Percentiles rank a stretch among this genome's conserved stretches.
Conservation (phyloP, 2,329 filamentous ascomycete species). For the Shiraia bambusicola region DNA sequence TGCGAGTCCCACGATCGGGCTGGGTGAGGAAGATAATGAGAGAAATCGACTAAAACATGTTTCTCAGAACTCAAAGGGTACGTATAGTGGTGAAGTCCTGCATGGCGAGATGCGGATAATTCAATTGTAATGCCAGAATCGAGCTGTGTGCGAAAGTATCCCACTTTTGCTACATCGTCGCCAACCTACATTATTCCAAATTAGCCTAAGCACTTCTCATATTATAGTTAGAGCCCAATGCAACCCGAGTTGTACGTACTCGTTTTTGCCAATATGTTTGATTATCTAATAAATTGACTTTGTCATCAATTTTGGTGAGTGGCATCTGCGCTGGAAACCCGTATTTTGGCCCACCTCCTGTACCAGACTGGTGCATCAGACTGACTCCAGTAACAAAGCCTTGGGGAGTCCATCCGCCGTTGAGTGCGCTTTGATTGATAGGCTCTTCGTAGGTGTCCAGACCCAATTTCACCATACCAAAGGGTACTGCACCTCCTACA, state of each 20-base stretch:
- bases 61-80: slow-evolving; percentile 42
- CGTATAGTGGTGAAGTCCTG: slow-evolving; percentile 42
- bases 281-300: slow-evolving; percentile 49
- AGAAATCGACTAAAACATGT: slow-evolving; percentile 51
- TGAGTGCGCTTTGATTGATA: slow-evolving; percentile 40
- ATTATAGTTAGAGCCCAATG: not conserved
- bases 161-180: slow-evolving; percentile 38
- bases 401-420: slow-evolving; percentile 46
- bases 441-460: slow-evolving; percentile 44
- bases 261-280: slow-evolving; percentile 45
- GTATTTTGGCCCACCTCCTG: slow-evolving; percentile 44
- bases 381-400: slow-evolving; percentile 45
- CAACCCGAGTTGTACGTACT: slow-evolving; percentile 11
- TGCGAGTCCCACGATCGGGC: slow-evolving; percentile 40
- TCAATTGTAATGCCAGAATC: slow-evolving; percentile 40
- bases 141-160: slow-evolving; percentile 41
- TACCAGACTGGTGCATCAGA: slow-evolving; percentile 44
- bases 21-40: slow-evolving; percentile 46
- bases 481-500: slow-evolving; percentile 42
- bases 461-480: slow-evolving; percentile 46
- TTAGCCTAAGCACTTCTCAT: not conserved
- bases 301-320: slow-evolving; percentile 41
- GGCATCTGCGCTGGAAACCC: slow-evolving; percentile 46
- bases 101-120: slow-evolving; percentile 41
- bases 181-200: slow-evolving; percentile 18